These are phyloP conservation scores for Thamnidium elegans DNA, from an alignment of 192 early-diverging fungal species.

Conservation along the genomic window DNA sequence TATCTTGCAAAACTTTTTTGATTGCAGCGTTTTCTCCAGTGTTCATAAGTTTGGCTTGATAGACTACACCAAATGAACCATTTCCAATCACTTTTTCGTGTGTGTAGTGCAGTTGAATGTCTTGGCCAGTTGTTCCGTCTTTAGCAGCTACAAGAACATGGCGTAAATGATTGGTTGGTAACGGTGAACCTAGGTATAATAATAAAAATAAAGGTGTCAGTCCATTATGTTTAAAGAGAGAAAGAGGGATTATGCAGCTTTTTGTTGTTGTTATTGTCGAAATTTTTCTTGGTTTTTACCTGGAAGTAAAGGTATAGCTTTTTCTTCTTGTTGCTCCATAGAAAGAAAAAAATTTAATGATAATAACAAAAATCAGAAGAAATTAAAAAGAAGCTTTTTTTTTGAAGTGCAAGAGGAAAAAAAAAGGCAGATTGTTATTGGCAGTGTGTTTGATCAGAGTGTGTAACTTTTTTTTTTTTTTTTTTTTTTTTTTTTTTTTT, in stretches of 20 bases:
- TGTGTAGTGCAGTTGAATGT: conserved; percentile 84
- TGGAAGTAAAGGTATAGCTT: too few species aligned
- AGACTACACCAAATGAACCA: conserved; percentile 98
- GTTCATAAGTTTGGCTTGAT: conserved; percentile 85
- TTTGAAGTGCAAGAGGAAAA: too few species aligned
- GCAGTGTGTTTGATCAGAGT: too few species aligned
- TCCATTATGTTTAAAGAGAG: background rate
- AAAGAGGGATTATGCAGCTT: background rate
- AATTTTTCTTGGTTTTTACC: too few species aligned
- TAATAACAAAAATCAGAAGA: too few species aligned
- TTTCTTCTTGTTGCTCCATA: too few species aligned
- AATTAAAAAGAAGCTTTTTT: too few species aligned
- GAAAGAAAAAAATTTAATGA: too few species aligned
- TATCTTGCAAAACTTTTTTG: conserved; percentile 98
- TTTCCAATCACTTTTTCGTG: conserved; percentile 95
- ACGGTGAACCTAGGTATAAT: background rate
- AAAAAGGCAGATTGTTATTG: too few species aligned
- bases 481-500: too few species aligned
- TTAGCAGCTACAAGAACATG: conserved; percentile 64
- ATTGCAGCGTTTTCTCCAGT: conserved; percentile 87
- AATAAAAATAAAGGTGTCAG: background rate
- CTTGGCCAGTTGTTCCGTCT: conserved; percentile 83
- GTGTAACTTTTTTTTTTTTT: too few species aligned
- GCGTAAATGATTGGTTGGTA: background rate
- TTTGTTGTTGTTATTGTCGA: too few species aligned